Base-by-base conservation (phyloP, 1,284 basidiomycete genomes). In the Ustilago lituana region DNA sequence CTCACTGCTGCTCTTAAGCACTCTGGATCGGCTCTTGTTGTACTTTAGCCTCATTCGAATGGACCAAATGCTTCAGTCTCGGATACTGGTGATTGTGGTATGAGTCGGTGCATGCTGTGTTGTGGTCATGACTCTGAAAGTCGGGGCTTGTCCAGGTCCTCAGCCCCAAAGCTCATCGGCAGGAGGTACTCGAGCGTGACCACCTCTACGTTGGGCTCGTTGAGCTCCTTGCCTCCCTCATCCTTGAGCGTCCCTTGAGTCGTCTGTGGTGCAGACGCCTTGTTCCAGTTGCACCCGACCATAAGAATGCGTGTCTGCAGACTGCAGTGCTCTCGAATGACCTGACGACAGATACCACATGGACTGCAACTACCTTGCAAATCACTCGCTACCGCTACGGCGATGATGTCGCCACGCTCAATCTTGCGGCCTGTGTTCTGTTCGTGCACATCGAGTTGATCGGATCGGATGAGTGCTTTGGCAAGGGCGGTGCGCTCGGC, bases 311-410 rank as follows among this genome's bases (percentile, higher is more conserved):
- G 91, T 85, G 90, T 90, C 33, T 88, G 83, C 22, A 63, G 26
- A 22, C 41, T 52, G 77, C 91, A 92, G 81, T 96, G 96, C 82
- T 97, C 94, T 51, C 92, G 88, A 49, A 96, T 87, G 51, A 94
- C 87, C 81, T 97, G 94, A 7, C 93, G 89, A 77, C 94, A 97
- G 65, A 95, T 88, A 14, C 94, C 94, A 79, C 94, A 97, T 2
- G 80, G 80, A 31, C 76, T 65, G 44, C 77, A 80, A 19, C 73
- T 70, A 31, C 56, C 67, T 24, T 72, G 46, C 17, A 69, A 51
- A 37, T 78, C 76, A 29, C 74, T 71, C 3, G 71, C 55, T 2
- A 78, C 70, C 6, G 77, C 74, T 0, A 80, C 70, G 14, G 76
- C 75, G 35, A 76, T 67, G 17, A 77, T 72, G 29, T 62, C 69